A percentile compares a stretch with the other conserved stretches of the same genome.
Conservation (phyloP, 208 protist species). For the Angomonas deanei region DNA sequence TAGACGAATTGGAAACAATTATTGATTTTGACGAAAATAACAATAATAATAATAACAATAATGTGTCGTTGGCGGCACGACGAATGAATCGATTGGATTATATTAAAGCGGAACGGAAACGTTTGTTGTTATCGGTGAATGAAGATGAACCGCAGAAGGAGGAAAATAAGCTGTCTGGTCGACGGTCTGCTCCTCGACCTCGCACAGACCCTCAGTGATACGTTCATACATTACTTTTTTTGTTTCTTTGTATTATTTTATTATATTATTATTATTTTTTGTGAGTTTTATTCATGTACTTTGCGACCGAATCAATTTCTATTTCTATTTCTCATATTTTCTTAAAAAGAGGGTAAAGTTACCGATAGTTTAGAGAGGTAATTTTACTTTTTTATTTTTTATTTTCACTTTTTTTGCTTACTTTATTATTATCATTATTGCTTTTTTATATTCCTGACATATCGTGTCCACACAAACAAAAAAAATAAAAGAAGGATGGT, state of each 20-base stretch:
- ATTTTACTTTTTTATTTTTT: no score
- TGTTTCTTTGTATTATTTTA: not conserved
- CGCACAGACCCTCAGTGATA: not conserved
- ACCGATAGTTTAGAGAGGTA: no score
- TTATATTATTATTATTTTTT: no score
- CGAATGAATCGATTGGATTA: constrained; percentile 4
- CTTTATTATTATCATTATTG: not conserved
- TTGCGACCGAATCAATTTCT: no score
- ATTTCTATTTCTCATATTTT: no score
- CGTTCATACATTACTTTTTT: not conserved
- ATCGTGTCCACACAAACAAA: constrained; percentile 2
- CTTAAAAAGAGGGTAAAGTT: no score
- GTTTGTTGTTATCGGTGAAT: not conserved
- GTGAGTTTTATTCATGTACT: no score
- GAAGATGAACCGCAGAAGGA: not conserved
- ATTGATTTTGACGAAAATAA: constrained; percentile 13
- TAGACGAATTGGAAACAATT: constrained; percentile 25
- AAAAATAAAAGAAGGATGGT: not conserved
- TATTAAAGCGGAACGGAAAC: constrained; percentile 6
- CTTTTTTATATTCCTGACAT: not conserved
- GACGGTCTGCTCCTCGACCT: not conserved
- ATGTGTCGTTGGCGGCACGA: not conserved
- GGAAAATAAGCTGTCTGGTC: not conserved
- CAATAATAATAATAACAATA: not conserved
- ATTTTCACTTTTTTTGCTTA: not conserved